Evolutionary conservation across 1,139 yeast genomes (phyloP), one percentile per base, ranked within the genome.

Genomic region (Kurtzmaniella quercitrusa): DNA sequence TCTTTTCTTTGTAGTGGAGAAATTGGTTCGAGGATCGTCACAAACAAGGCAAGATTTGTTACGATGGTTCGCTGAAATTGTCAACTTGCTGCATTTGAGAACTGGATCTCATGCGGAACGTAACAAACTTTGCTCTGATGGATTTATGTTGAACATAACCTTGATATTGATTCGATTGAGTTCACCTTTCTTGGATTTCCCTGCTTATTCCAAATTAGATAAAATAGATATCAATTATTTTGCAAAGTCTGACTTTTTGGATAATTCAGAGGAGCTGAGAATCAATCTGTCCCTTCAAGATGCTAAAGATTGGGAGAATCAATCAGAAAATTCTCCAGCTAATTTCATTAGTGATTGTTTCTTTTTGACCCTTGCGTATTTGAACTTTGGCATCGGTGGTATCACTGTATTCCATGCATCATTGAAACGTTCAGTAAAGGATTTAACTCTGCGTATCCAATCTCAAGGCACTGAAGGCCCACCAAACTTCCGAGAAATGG

Each of bases 361-460:
- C 63, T 93, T 76, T 58, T 63, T 93, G 46, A 81, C 94, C 9
- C 69, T 85, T 42, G 81, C 95, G 0, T 90, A 85, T 59, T 66
- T 89, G 45, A 91, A 93, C 53, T 94, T 86, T 62, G 99, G 98
- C 39, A 68, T 89, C 37, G 95, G 95, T 29, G 98, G 97, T 41
- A 66, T 86, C 0, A 66, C 75, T 43, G 72, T 81, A 40, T 75
- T 76, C 40, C 80, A 79, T 50, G 81, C 79, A 43, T 75, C 82
- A 46, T 58, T 81, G 36, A 73, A 77, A 46, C 70, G 71, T 37
- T 70, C 71, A 44, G 66, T 81, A 34, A 77, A 80, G 43, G 82
- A 79, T 48, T 51, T 76, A 31, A 71, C 75, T 41, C 74, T 72
- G 48, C 77, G 83, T 46, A 57, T 84, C 16, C 77, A 73, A 6